Evolutionary conservation across 2,329 filamentous ascomycete species (phyloP).

Genomic region (Ceratocystis lukuohia): DNA sequence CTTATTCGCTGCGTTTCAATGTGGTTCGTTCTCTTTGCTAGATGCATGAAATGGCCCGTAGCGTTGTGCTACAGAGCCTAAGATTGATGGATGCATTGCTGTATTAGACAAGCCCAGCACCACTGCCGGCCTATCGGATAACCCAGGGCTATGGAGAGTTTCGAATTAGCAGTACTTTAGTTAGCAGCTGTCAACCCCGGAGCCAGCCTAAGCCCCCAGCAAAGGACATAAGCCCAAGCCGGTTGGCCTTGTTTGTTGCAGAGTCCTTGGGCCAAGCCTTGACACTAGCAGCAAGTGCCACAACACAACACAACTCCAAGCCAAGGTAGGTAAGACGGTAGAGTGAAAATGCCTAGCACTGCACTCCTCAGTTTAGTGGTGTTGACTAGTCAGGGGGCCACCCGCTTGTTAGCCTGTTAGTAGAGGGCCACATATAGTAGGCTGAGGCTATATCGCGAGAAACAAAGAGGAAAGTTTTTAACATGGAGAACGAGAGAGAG

Average conservation of each 20-base stretch:
- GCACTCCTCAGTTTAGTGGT: neutral
- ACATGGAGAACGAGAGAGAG: too few relatives aligned
- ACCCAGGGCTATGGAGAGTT: neutral
- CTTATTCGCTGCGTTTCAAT: neutral
- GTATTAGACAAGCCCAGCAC: neutral
- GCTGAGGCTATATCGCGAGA: neutral
- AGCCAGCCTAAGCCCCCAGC: neutral
- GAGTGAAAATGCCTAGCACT: neutral
- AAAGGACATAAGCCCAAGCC: neutral
- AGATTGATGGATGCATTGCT: neutral
- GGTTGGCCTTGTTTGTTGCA: neutral
- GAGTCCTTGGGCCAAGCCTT: neutral
- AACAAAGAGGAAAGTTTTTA: neutral
- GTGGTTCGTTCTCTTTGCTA: conserved; percentile 4
- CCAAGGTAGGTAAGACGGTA: neutral
- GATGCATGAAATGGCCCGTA: conserved; percentile 11
- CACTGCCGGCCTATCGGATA: neutral
- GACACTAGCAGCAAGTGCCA: conserved; percentile 1
- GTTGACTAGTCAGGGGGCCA: conserved; percentile 9
- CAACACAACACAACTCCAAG: neutral
- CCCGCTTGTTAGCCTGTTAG: conserved; percentile 4
- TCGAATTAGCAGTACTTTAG: conserved; percentile 6
- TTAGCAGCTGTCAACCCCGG: conserved; percentile 4
- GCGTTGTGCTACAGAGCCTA: conserved; percentile 10
- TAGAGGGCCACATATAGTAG: neutral